Percentiles rank a stretch among this genome's conserved stretches.
Evolutionary conservation across 2,329 filamentous ascomycete species (phyloP).

Genomic region (Hypoxylon sp.): DNA sequence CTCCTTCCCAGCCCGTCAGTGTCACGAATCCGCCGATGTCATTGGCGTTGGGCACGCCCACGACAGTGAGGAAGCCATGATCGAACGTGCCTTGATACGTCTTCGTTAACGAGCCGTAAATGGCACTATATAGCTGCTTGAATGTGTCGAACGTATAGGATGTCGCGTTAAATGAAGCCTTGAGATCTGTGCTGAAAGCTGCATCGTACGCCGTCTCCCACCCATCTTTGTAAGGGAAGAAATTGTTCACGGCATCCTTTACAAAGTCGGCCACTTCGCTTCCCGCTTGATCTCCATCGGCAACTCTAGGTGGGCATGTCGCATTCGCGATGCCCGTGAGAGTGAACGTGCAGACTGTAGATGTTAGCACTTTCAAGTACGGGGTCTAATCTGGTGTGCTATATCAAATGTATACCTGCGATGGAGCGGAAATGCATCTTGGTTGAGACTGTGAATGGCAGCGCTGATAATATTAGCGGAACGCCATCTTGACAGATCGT

Average conservation of each 20-base stretch:
- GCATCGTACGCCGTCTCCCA: slow-evolving; percentile 12
- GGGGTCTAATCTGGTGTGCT: background rate
- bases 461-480: background rate
- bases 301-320: slow-evolving; percentile 2
- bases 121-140: slow-evolving; percentile 1
- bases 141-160: slow-evolving; percentile 12
- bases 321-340: background rate
- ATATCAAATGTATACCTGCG: background rate
- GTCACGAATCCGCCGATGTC: slow-evolving; percentile 5
- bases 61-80: slow-evolving; percentile 4
- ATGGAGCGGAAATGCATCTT: slow-evolving; percentile 6
- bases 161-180: slow-evolving; percentile 13
- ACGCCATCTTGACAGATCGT: background rate
- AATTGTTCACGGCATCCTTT: slow-evolving; percentile 4
- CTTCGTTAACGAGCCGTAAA: background rate
- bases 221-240: slow-evolving; percentile 11
- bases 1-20: slow-evolving; percentile 1
- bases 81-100: slow-evolving; percentile 1
- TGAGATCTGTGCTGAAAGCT: slow-evolving; percentile 7
- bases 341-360: background rate
- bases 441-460: background rate
- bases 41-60: slow-evolving; percentile 2
- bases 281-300: background rate
- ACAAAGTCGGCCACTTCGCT: slow-evolving; percentile 8
- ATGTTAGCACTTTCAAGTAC: background rate